phyloP scores from a whole-genome alignment of 2,329 filamentous ascomycete genomes.

The Stachybotrys chlorohalonatus region DNA sequence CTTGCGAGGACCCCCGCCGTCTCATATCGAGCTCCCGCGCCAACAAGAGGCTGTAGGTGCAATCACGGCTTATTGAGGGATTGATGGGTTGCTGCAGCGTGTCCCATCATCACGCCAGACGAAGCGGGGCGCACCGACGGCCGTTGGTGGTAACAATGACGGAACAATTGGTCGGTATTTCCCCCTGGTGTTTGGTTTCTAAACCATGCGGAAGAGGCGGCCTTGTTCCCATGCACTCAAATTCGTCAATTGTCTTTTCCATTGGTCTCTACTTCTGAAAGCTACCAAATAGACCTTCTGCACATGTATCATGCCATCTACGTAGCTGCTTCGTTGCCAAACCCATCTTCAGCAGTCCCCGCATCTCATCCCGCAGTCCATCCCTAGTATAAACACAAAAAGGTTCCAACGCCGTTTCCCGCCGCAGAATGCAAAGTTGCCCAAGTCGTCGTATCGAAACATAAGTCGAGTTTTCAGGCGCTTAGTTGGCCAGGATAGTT shows the following conservation, averaged over 20 bases:
- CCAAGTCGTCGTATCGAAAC: neutral
- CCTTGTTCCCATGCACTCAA: too few species aligned
- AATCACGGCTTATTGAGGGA: too few species aligned
- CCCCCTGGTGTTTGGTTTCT: neutral
- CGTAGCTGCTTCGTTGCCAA: neutral
- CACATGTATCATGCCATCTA: neutral
- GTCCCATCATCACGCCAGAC: too few species aligned
- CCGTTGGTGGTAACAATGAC: neutral
- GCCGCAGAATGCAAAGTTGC: neutral
- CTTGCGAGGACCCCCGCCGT: too few species aligned
- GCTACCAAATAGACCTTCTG: neutral
- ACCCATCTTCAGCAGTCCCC: neutral
- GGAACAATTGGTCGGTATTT: neutral
- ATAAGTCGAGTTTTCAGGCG: slow-evolving; percentile 5
- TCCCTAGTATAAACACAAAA: neutral
- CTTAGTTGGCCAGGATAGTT: slow-evolving; percentile 76
- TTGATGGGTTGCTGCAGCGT: too few species aligned
- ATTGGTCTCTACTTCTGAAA: too few species aligned
- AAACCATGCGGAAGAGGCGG: neutral
- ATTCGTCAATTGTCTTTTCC: too few species aligned
- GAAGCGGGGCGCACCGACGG: too few species aligned
- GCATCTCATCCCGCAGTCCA: neutral
- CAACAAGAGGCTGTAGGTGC: too few species aligned
- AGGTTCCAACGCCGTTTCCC: neutral
- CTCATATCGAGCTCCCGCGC: too few species aligned